Base-by-base conservation (phyloP, 106 monocot genomes). In the Alisma plantagoaquatica region DNA sequence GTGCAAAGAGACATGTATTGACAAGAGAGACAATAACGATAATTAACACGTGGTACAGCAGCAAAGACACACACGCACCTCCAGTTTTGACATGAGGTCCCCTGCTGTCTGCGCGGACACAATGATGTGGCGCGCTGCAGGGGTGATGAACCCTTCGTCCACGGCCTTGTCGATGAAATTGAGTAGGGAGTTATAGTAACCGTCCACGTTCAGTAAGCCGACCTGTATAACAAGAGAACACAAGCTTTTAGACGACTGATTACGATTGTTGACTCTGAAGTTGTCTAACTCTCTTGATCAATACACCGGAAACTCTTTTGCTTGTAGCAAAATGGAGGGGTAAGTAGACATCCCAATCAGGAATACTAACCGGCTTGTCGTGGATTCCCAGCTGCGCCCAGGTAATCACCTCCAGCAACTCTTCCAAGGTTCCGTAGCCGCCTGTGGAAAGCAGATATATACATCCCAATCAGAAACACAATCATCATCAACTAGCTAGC, bases 181-280 rank as follows among this genome's bases (percentile, higher is more conserved):
- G 28, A 68, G 30, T 27, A 68, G 41, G 2, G 67, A 58, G 49
- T 68, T 58, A 59, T 68, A 68, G 58, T 68, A 68, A 0, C 67
- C 67, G 23, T 68, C 67, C 24, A 68, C 67, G 44, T 68, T 68
- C 35, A 68, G 20, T 41, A 68, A 49, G 15, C 67, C 67, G 49
- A 68, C 67, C 67, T 68, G 49, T 46, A 46, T n/a, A n/a, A n/a
- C n/a, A n/a, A n/a, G n/a, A n/a, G n/a, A n/a, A 14, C 49, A 49
- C 4, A 49, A 49, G 27, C 1, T 49, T 49, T 6, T 23, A 3
- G 22, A 38, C 35, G n/a, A n/a, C n/a, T n/a, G n/a, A n/a, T n/a
- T n/a, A n/a, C n/a, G n/a, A n/a, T n/a, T n/a, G n/a, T n/a, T n/a
- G n/a, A n/a, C n/a, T n/a, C n/a, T n/a, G n/a, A n/a, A n/a, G n/a